Evolutionary conservation across 208 protist species (phyloP), one percentile per base, ranked within the genome.

Genomic region (Acanthamoeba sp.): DNA sequence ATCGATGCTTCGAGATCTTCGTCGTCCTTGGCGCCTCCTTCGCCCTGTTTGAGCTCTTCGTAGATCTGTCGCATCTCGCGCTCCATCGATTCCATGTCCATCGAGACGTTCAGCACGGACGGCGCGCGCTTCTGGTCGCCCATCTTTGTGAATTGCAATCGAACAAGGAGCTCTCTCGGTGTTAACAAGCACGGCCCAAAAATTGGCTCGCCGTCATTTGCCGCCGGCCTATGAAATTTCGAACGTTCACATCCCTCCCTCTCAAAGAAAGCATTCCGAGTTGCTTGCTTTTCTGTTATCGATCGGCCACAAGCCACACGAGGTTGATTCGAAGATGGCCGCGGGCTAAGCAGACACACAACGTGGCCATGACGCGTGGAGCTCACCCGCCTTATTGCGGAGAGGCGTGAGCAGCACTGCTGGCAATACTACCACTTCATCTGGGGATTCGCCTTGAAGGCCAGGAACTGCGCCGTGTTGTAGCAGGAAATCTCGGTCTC

Each of bases 401-500:
- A n/a, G n/a, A n/a, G n/a, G n/a, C n/a, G n/a, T n/a, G n/a, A n/a
- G n/a, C n/a, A n/a, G n/a, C n/a, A n/a, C 45, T 12, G 45, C 45
- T 50, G 45, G 45, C 45, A 50, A 50, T n/a, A n/a, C 16, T 66
- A 89, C 82, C 82, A 89, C 55, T 89, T 89, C 82, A 89, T 89
- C 42, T 89, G 82, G 0, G 82, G 82, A 20, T 89, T 89, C 45
- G 34, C 20, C 55, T 64, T 89, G 82, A 89, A 89, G 29, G 82
- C 55, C 3, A n/a, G 45, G 38, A 89, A 89, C 45, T 89, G 50
- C 14, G 82, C 82, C 0, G 82, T 10, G 82, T 42, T 64, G 82
- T 89, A 89, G 82, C 55, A 89, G 9, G 82, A 89, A 89, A 89
- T 36, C 82, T 89, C 82, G 45, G 82, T 89, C 38, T 89, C 82